Base-by-base conservation (phyloP, 2,329 filamentous ascomycete genomes). In the Neurospora sp. region DNA sequence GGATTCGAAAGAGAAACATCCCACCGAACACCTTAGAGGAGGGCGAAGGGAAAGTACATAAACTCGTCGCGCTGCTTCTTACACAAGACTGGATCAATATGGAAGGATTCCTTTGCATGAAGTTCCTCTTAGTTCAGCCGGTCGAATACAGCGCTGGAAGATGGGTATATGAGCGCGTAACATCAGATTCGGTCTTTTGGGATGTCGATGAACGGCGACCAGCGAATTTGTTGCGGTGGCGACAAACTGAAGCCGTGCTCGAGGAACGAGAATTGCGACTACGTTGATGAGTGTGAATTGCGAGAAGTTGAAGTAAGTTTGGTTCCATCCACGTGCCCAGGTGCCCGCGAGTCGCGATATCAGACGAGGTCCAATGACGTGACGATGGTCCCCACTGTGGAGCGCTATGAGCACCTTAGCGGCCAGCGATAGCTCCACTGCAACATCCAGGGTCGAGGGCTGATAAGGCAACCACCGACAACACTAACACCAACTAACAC, bases 401-500 rank as follows among this genome's bases (percentile, higher is more conserved):
- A 62, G 28, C 6, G 12, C 52, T 62, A 33, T 2, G 0, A 36
- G 52, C 28, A 10, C 52, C 6, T 8, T 36, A 12, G 12, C 52
- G 52, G 52, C 23, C 28, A 62, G 23, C 15, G 52, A 62, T 36
- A 62, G 52, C 15, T n/a, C 52, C 52, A 57, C 52, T 62, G 52
- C 15, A 62, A 62, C 52, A 15, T 62, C 52, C 52, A 36, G 23
- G 52, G 52, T 62, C 52, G 8, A 10, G 12, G 2, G 23, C 52
- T 36, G 23, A 62, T 36, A 62, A 36, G 23, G 28, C 33, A 17
- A 17, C 23, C 6, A 33, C 12, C 12, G 8, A 17, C 52, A 8
- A 15, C 23, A 62, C 52, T 62, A 62, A 62, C 52, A 62, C 52
- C 28, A 36, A 62, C 52, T 36, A 36, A 62, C 52, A 62, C 52